A percentile compares a stretch with the other conserved stretches of the same genome.
These are phyloP conservation scores for Chaetothyriales sp. DNA, from an alignment of 2,329 filamentous ascomycete genomes.

Conservation along the genomic window DNA sequence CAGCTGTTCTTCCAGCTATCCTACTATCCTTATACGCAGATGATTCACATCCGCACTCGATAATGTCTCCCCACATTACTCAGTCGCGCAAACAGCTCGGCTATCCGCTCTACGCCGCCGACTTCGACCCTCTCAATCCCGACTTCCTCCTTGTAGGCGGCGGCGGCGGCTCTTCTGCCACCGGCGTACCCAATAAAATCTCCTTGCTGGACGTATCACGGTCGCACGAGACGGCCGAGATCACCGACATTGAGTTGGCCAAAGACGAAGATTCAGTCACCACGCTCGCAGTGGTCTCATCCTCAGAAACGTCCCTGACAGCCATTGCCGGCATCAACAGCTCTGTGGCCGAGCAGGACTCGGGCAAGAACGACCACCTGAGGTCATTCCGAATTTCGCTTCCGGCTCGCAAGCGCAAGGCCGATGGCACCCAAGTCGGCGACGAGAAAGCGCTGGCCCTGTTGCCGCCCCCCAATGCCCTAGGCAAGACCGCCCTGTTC, in stretches of 20 bases:
- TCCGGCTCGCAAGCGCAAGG: slow-evolving; percentile 32
- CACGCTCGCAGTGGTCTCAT: slow-evolving; percentile 59
- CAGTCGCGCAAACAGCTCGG: slow-evolving; percentile 36
- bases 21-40: neutral
- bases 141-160: slow-evolving; percentile 68
- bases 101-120: slow-evolving; percentile 76
- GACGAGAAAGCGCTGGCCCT: neutral
- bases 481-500: slow-evolving; percentile 23
- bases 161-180: slow-evolving; percentile 69
- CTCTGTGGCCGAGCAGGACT: slow-evolving; percentile 54
- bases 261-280: slow-evolving; percentile 80
- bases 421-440: slow-evolving; percentile 10
- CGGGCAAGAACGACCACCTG: slow-evolving; percentile 72
- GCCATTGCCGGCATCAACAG: slow-evolving; percentile 76
- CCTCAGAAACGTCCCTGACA: slow-evolving; percentile 37
- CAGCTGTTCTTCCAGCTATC: too few species aligned
- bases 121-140: slow-evolving; percentile 71
- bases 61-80: slow-evolving; percentile 11
- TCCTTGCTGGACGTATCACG: slow-evolving; percentile 56
- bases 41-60: neutral
- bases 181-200: slow-evolving; percentile 77
- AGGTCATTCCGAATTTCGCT: slow-evolving; percentile 56
- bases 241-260: slow-evolving; percentile 63
- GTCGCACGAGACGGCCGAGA: slow-evolving; percentile 49
- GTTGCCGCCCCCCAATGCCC: slow-evolving; percentile 7